Percentiles rank a stretch among this genome's conserved stretches.
phyloP scores from a whole-genome alignment of 1,284 basidiomycete genomes.

The Laetiporus sulphureus region DNA sequence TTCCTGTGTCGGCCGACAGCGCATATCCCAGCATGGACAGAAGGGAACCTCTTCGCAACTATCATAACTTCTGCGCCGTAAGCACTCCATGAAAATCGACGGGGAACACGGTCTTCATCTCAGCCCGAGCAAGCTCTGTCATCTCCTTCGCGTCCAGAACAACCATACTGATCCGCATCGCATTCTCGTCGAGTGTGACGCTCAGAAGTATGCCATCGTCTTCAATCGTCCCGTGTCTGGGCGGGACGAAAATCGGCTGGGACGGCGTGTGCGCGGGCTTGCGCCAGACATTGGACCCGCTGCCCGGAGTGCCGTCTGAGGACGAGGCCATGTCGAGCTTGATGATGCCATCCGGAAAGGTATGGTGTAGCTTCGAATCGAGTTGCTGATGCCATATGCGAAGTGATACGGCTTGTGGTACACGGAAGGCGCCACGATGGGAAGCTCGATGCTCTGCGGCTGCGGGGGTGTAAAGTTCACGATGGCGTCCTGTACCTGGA shows the following conservation, averaged over 20 bases:
- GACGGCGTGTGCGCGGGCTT: conserved; percentile 25
- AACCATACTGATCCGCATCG: conserved; percentile 24
- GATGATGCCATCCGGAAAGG: conserved; percentile 28
- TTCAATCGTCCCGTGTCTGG: conserved; percentile 23
- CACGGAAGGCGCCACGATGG: conserved; percentile 24
- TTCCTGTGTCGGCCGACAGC: too few relatives aligned
- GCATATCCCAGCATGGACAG: too few relatives aligned
- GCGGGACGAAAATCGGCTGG: conserved; percentile 30
- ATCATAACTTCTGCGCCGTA: too few relatives aligned
- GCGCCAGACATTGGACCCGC: conserved; percentile 20
- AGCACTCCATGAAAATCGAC: conserved; percentile 31
- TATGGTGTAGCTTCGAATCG: conserved; percentile 17
- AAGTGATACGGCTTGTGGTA: conserved; percentile 28
- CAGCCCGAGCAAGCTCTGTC: conserved; percentile 30
- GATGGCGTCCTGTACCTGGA: conserved; percentile 5
- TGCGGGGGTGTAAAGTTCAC: conserved; percentile 13
- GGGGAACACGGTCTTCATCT: conserved; percentile 25
- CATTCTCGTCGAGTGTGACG: conserved; percentile 26
- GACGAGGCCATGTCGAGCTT: conserved; percentile 27
- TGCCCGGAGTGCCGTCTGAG: too few relatives aligned
- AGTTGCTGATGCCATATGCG: conserved; percentile 24
- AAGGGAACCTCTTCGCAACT: too few relatives aligned
- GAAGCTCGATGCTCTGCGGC: conserved; percentile 24
- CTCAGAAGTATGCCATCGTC: conserved; percentile 32
- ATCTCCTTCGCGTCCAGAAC: conserved; percentile 29